phyloP scores from a whole-genome alignment of 371 early-diverging fungal species.

The Zychaea mexicana region DNA sequence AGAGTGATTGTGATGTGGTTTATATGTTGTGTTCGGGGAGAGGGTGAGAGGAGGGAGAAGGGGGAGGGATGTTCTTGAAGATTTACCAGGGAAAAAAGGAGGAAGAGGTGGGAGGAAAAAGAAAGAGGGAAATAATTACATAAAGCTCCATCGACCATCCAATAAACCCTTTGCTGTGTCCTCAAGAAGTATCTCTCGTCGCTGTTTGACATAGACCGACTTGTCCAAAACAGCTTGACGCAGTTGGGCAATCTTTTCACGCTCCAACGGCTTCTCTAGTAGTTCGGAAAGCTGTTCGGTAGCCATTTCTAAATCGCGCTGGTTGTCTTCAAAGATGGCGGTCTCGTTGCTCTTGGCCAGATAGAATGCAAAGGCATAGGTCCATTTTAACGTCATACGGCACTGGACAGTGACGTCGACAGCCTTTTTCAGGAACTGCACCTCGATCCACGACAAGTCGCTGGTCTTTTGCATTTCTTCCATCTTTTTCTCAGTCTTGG shows the following conservation, averaged over 20 bases:
- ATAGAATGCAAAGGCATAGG: constrained; percentile 96
- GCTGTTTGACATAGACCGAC: constrained; percentile 72
- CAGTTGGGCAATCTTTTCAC: constrained; percentile 73
- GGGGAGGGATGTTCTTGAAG: no score
- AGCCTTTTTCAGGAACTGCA: constrained; percentile 93
- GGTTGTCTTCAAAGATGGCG: constrained; percentile 95
- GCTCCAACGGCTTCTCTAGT: constrained; percentile 81
- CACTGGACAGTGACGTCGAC: constrained; percentile 87
- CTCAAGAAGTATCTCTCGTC: constrained; percentile 76
- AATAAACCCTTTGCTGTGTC: constrained; percentile 80
- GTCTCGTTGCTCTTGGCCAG: constrained; percentile 85
- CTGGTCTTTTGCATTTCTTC: constrained; percentile 91
- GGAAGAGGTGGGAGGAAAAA: background rate
- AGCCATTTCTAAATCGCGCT: constrained; percentile 93
- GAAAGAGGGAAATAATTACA: constrained; percentile 14
- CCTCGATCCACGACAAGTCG: constrained; percentile 97
- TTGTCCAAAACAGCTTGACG: constrained; percentile 83
- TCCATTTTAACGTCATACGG: constrained; percentile 94
- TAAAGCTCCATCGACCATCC: constrained; percentile 74
- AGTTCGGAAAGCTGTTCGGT: constrained; percentile 90
- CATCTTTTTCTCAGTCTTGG: constrained; percentile 93
- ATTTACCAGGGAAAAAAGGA: no score
- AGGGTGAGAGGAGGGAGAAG: no score
- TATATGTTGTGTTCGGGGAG: no score
- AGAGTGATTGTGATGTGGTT: no score